A percentile compares a stretch with the other conserved stretches of the same genome.
Conservation (phyloP, 176 grass and related monocot genomes). For the Aegilops speltoides region DNA sequence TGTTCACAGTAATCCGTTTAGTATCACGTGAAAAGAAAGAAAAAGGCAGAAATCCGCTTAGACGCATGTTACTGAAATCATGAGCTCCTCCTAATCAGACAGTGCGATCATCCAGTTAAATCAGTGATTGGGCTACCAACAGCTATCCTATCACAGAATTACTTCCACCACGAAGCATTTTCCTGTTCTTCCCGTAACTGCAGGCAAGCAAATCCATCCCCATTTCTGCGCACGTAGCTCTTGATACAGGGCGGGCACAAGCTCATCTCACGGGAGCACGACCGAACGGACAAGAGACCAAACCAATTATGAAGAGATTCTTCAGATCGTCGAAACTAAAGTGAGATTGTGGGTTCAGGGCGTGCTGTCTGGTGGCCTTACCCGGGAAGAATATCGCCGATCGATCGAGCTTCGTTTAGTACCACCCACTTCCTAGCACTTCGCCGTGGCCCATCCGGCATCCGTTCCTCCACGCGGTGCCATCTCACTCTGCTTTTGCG, state of each 20-base stretch:
- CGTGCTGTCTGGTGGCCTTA: background rate
- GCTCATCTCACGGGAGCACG: too few species aligned
- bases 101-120: too few species aligned
- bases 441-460: background rate
- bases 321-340: background rate
- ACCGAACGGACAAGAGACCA: too few species aligned
- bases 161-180: background rate
- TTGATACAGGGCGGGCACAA: too few species aligned
- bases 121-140: too few species aligned
- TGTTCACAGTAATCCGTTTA: background rate
- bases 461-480: constrained; percentile 29
- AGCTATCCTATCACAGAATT: background rate
- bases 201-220: too few species aligned
- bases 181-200: background rate
- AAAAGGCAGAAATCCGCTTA: too few species aligned
- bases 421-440: background rate
- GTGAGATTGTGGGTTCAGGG: background rate
- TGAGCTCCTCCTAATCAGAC: too few species aligned
- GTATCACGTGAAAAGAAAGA: too few species aligned
- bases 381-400: constrained; percentile 17
- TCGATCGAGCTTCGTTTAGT: background rate
- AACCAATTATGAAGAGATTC: background rate
- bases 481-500: constrained; percentile 33
- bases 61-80: too few species aligned
- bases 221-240: too few species aligned